Conservation (phyloP, 2,329 filamentous ascomycete species). For the Alternaria sp. region DNA sequence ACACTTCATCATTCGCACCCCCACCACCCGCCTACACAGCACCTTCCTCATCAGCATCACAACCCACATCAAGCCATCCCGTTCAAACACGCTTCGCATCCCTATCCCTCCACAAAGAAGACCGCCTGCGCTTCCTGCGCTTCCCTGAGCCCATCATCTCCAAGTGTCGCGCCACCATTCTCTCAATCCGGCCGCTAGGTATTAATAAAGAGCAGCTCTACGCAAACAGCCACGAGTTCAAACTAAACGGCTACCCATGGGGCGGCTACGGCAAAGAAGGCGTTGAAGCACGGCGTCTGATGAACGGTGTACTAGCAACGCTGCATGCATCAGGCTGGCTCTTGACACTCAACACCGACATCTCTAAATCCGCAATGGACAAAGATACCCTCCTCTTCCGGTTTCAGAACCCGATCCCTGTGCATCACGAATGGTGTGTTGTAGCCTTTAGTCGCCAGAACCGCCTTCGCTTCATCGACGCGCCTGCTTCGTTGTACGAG, state of each 20-base stretch:
- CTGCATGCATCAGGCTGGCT: conserved; percentile 45
- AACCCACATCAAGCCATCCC: background rate
- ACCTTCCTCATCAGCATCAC: conserved; percentile 4
- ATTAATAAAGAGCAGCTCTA: conserved; percentile 43
- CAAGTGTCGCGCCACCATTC: conserved; percentile 32
- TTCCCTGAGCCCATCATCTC: conserved; percentile 40
- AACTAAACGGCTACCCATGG: conserved; percentile 49
- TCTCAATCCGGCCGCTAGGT: conserved; percentile 33
- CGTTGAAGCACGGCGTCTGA: conserved; percentile 39
- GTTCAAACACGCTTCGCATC: conserved; percentile 33
- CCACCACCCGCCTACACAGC: conserved; percentile 15
- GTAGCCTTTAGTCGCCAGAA: conserved; percentile 41
- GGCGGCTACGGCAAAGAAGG: conserved; percentile 29
- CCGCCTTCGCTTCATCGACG: conserved; percentile 45
- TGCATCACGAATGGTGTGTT: conserved; percentile 46
- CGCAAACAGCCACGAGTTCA: conserved; percentile 46
- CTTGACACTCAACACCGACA: conserved; percentile 41
- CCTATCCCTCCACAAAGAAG: conserved; percentile 29
- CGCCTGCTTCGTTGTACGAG: conserved; percentile 12
- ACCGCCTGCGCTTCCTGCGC: conserved; percentile 44
- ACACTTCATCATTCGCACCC: background rate
- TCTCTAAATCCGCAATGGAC: background rate
- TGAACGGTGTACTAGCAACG: conserved; percentile 38
- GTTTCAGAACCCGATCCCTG: conserved; percentile 43
- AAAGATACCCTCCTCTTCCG: conserved; percentile 49